Evolutionary conservation across 768 basidiomycete species (phyloP).

Genomic region (Lactifluus hygrophoroides): DNA sequence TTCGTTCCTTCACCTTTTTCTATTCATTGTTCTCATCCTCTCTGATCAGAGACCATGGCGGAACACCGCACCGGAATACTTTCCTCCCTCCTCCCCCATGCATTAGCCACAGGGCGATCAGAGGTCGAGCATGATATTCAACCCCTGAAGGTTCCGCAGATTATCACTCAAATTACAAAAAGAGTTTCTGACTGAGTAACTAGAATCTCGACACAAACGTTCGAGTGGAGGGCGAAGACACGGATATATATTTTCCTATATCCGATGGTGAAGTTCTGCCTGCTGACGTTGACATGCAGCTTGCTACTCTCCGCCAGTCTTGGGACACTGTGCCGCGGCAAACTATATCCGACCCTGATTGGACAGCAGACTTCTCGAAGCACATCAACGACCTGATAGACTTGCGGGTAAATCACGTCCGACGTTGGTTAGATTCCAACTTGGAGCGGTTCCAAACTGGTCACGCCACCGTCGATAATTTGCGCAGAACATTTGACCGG

Average conservation of each 20-base stretch:
- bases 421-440: slow-evolving; percentile 44
- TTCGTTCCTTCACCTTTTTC: slow-evolving; percentile 25
- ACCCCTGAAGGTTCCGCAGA: slow-evolving; percentile 37
- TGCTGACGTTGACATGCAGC: slow-evolving; percentile 23
- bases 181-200: background rate
- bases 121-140: slow-evolving; percentile 40
- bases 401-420: slow-evolving; percentile 39
- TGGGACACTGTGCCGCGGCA: slow-evolving; percentile 32
- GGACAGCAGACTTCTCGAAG: slow-evolving; percentile 32
- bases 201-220: slow-evolving; percentile 48
- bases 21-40: background rate
- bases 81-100: slow-evolving; percentile 35
- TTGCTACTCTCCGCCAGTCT: slow-evolving; percentile 21
- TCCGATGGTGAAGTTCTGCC: slow-evolving; percentile 20
- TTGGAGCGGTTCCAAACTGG: slow-evolving; percentile 36
- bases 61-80: slow-evolving; percentile 36
- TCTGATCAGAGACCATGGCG: slow-evolving; percentile 36
- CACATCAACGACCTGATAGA: slow-evolving; percentile 36
- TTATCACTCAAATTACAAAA: background rate
- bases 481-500: slow-evolving; percentile 39
- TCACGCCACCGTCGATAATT: slow-evolving; percentile 37
- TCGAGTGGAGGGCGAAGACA: slow-evolving; percentile 33
- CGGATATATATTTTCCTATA: slow-evolving; percentile 28
- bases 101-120: slow-evolving; percentile 39
- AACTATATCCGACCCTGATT: slow-evolving; percentile 32